A percentile compares a stretch with the other conserved stretches of the same genome.
These are phyloP conservation scores for Candida schatavii DNA, from an alignment of 805 yeast genomes.

Conservation along the genomic window DNA sequence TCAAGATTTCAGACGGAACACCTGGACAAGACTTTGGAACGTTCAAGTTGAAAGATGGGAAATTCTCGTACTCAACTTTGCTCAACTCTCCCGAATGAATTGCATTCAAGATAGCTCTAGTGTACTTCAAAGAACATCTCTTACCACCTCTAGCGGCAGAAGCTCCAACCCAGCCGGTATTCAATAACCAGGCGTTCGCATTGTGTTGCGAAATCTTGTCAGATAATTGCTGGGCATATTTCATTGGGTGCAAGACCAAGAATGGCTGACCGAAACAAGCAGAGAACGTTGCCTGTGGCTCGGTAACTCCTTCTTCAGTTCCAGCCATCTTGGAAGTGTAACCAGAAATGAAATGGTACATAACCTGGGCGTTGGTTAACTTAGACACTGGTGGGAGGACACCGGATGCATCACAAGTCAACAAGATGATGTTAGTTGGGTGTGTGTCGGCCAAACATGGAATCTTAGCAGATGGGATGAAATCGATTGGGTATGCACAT, in stretches of 20 bases:
- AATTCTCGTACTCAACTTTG: slow-evolving; percentile 75
- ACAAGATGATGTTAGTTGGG: slow-evolving; percentile 86
- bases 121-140: slow-evolving; percentile 96
- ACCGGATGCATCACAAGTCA: slow-evolving; percentile 98
- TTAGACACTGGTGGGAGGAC: slow-evolving; percentile 96
- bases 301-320: slow-evolving; percentile 97
- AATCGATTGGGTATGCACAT: slow-evolving; percentile 98
- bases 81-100: slow-evolving; percentile 88
- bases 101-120: slow-evolving; percentile 93
- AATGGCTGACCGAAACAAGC: slow-evolving; percentile 99
- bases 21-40: slow-evolving; percentile 79
- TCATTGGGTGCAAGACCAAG: slow-evolving; percentile 97
- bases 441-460: slow-evolving; percentile 90
- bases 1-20: slow-evolving; percentile 81
- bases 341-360: slow-evolving; percentile 98
- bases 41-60: slow-evolving; percentile 82
- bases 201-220: slow-evolving; percentile 87
- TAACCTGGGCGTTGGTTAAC: slow-evolving; percentile 90
- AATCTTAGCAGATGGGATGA: slow-evolving; percentile 91
- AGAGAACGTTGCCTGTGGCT: slow-evolving; percentile 96
- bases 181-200: slow-evolving; percentile 93
- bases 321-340: slow-evolving; percentile 99
- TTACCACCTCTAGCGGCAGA: slow-evolving; percentile 91
- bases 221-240: slow-evolving; percentile 92
- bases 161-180: slow-evolving; percentile 98